A percentile compares a stretch with the other conserved stretches of the same genome.
Conservation (phyloP, 2,329 filamentous ascomycete species). For the Incumbomyces lentus region DNA sequence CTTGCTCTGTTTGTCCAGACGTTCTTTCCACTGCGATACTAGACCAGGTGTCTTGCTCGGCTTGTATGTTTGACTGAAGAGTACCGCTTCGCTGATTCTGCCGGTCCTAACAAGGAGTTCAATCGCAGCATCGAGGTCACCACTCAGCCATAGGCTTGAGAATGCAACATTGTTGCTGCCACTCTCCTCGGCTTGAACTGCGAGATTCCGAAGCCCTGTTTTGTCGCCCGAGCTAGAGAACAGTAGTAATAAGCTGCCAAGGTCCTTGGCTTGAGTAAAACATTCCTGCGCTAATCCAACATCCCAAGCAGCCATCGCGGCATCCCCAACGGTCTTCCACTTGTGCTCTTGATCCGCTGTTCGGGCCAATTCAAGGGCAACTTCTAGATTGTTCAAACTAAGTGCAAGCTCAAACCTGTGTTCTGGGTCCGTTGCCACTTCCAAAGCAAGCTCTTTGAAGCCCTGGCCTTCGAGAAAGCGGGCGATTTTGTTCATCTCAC, state of each 20-base stretch:
- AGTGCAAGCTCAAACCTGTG: conserved; percentile 94
- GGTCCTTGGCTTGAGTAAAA: conserved; percentile 80
- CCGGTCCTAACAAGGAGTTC: conserved; percentile 69
- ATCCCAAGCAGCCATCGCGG: conserved; percentile 78
- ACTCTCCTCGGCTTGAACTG: conserved; percentile 61
- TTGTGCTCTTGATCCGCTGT: conserved; percentile 86
- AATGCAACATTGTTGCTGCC: conserved; percentile 90
- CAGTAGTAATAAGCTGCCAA: conserved; percentile 78
- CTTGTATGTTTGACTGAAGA: conserved; percentile 94
- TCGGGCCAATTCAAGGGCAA: conserved; percentile 73
- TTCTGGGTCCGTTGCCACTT: conserved; percentile 88
- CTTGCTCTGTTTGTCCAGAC: conserved; percentile 75
- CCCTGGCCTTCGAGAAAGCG: conserved; percentile 95
- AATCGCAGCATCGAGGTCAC: conserved; percentile 71
- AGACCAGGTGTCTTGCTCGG: conserved; percentile 61
- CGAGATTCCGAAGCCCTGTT: conserved; percentile 61
- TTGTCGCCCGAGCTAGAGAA: conserved; percentile 77
- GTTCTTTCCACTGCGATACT: conserved; percentile 70
- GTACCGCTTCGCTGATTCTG: conserved; percentile 70
- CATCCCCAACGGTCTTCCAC: conserved; percentile 95
- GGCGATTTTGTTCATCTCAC: conserved; percentile 96
- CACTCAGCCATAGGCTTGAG: conserved; percentile 76
- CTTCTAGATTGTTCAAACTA: conserved; percentile 68
- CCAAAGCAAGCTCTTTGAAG: conserved; percentile 87
- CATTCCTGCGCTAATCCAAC: conserved; percentile 82